Evolutionary conservation across 805 yeast genomes (phyloP).

Genomic region (Lipomyces orientalis): DNA sequence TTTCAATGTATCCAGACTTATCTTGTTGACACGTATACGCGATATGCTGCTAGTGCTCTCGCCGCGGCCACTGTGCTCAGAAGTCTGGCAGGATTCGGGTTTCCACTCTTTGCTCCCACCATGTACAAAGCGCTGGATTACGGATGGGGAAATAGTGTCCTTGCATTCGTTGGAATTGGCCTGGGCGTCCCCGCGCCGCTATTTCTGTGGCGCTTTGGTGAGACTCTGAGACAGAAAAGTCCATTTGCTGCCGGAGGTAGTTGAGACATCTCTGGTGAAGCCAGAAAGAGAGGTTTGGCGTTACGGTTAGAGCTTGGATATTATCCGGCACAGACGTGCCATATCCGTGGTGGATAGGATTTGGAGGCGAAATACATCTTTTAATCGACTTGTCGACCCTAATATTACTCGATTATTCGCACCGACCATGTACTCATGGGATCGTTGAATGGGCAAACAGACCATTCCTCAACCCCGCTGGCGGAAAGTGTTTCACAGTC

Average conservation of each 20-base stretch:
- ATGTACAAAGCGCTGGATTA: slow-evolving; percentile 43
- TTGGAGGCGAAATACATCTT: too few relatives aligned
- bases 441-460: too few relatives aligned
- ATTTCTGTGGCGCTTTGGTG: slow-evolving; percentile 8
- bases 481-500: too few relatives aligned
- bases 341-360: too few relatives aligned
- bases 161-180: slow-evolving; percentile 52
- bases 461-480: too few relatives aligned
- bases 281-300: not conserved
- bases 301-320: not conserved
- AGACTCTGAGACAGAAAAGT: slow-evolving; percentile 6
- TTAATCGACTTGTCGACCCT: too few relatives aligned
- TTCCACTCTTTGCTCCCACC: slow-evolving; percentile 59
- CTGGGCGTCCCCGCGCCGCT: slow-evolving; percentile 10
- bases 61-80: slow-evolving; percentile 68
- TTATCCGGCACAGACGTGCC: not conserved
- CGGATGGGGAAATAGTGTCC: slow-evolving; percentile 50
- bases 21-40: slow-evolving; percentile 63
- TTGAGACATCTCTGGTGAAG: not conserved
- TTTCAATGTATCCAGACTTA: slow-evolving; percentile 62
- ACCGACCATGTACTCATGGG: not conserved
- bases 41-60: slow-evolving; percentile 66
- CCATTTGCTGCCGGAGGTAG: slow-evolving; percentile 9
- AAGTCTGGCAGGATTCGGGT: slow-evolving; percentile 63
- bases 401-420: not conserved